Conservation (phyloP, 1,284 basidiomycete species). For the Ceratorhiza oryzae-sativae region DNA sequence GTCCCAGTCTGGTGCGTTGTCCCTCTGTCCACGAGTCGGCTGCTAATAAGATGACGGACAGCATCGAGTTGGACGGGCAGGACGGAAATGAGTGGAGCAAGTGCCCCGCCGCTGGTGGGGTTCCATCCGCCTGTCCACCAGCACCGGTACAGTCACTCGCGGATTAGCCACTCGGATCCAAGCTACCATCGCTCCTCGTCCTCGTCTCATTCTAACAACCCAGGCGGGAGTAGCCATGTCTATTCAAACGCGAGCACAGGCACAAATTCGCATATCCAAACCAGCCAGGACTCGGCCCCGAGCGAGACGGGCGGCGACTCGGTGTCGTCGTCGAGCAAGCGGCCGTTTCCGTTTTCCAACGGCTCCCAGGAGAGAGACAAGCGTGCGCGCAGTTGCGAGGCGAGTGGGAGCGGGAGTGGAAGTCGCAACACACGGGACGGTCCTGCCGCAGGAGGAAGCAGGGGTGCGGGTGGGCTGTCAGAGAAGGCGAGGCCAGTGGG, state of each 20-base stretch:
- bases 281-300: background rate
- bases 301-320: conserved; percentile 2
- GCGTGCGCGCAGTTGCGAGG: conserved; percentile 21
- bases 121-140: background rate
- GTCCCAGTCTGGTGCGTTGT: background rate
- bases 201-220: background rate
- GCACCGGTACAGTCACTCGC: background rate
- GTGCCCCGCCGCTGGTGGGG: background rate
- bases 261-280: background rate
- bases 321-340: conserved; percentile 1
- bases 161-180: conserved; percentile 12
- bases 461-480: background rate
- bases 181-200: conserved; percentile 2
- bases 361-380: conserved; percentile 31
- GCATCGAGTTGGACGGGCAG: background rate
- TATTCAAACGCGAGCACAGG: background rate
- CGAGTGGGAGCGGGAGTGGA: background rate
- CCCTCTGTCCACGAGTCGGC: background rate
- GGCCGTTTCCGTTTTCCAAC: conserved; percentile 18
- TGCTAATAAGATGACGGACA: background rate
- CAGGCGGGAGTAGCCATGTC: background rate
- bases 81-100: background rate
- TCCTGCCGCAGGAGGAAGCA: no score
- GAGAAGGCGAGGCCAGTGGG: background rate
- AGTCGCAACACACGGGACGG: conserved; percentile 1